Evolutionary conservation across 192 early-diverging fungal species (phyloP).

Genomic region (Backusella tarrabulga): DNA sequence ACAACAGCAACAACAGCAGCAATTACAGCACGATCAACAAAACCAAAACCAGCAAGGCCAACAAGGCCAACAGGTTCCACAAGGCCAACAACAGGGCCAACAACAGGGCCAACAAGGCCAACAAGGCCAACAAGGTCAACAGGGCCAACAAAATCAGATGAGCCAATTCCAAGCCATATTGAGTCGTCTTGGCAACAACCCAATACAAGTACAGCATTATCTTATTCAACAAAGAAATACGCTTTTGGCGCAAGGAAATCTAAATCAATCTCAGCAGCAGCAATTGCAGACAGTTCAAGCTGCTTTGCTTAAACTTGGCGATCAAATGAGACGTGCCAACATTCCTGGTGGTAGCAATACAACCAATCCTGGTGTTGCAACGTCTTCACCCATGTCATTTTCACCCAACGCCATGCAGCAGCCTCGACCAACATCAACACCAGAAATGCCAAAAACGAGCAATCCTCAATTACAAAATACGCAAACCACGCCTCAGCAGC

Average conservation of each 20-base stretch:
- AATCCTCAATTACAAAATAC: neutral
- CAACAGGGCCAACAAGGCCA: slow-evolving; percentile 7
- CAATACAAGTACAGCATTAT: slow-evolving; percentile 6
- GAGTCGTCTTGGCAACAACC: neutral
- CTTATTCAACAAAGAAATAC: slow-evolving; percentile 10
- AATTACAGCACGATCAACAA: slow-evolving; percentile 18
- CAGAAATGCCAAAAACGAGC: neutral
- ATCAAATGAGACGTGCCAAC: slow-evolving; percentile 10
- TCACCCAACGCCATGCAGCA: slow-evolving; percentile 5
- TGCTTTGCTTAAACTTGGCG: slow-evolving; percentile 8
- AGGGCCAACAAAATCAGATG: neutral
- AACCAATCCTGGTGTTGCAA: neutral
- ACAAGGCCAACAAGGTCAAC: slow-evolving; percentile 23
- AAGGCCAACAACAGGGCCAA: slow-evolving; percentile 7
- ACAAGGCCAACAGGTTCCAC: neutral
- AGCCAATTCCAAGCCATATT: neutral
- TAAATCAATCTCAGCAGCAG: slow-evolving; percentile 1
- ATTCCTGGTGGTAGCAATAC: neutral
- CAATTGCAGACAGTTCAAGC: slow-evolving; percentile 7
- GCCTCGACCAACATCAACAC: neutral
- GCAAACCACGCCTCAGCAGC: neutral
- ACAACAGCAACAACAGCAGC: neutral
- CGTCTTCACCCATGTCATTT: neutral
- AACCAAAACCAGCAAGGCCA: slow-evolving; percentile 8
- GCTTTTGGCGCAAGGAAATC: neutral